Evolutionary conservation across 129 eudicot species (phyloP).

Genomic region (Oenanthe sinensis): DNA sequence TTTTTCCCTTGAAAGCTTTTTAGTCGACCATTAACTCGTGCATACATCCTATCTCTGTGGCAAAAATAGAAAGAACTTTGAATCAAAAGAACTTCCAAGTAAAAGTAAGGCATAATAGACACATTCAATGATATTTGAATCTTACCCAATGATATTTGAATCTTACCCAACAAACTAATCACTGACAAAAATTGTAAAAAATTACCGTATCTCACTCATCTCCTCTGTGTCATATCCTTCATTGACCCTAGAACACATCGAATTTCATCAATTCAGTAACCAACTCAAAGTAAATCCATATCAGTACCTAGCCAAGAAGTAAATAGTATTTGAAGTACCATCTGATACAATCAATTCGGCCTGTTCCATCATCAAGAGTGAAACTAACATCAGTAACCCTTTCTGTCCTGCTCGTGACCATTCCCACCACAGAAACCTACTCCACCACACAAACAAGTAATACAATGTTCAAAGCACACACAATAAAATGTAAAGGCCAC

Average conservation of each 20-base stretch:
- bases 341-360: constrained; percentile 61
- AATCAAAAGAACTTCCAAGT: neutral
- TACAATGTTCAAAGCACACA: neutral
- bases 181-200: neutral
- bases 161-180: neutral
- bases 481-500: neutral
- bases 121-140: neutral
- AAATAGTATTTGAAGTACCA: constrained; percentile 31
- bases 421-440: constrained; percentile 82
- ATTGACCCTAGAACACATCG: constrained; percentile 52
- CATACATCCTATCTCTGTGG: constrained; percentile 77
- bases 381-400: constrained; percentile 68
- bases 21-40: constrained; percentile 70
- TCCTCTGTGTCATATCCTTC: constrained; percentile 64
- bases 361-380: constrained; percentile 83
- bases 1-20: constrained; percentile 60
- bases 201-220: constrained; percentile 56
- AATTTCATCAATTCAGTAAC: neutral
- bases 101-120: neutral
- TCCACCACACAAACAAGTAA: neutral
- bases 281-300: neutral
- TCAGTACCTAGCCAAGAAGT: neutral
- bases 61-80: neutral
- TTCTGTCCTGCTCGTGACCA: constrained; percentile 50
- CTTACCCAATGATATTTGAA: neutral